Evolutionary conservation across 768 basidiomycete genomes (phyloP).

Genomic region (Suillus luteus): DNA sequence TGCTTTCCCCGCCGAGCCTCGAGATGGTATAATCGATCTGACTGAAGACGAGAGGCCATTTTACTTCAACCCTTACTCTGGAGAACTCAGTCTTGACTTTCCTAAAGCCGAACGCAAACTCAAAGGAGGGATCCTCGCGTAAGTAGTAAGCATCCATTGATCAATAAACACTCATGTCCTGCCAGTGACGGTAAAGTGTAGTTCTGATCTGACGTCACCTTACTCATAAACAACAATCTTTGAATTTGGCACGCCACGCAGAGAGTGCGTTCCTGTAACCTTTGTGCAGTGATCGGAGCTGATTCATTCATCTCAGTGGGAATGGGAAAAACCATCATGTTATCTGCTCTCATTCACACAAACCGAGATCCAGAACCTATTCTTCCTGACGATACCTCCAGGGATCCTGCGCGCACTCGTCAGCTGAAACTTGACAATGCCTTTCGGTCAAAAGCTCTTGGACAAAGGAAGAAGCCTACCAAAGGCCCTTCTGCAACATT

Average conservation of each 20-base stretch:
- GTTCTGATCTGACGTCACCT: neutral
- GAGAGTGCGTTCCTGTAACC: conserved; percentile 47
- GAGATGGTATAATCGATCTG: conserved; percentile 67
- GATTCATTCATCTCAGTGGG: conserved; percentile 59
- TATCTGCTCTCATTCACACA: conserved; percentile 86
- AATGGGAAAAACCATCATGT: conserved; percentile 95
- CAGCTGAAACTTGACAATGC: conserved; percentile 65
- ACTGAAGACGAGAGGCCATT: conserved; percentile 78
- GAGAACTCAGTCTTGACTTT: conserved; percentile 84
- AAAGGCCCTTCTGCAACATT: conserved; percentile 66
- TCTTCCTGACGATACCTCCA: conserved; percentile 29
- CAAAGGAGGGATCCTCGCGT: conserved; percentile 90
- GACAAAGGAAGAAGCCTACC: conserved; percentile 29
- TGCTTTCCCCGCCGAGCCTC: conserved; percentile 63
- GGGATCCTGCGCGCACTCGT: conserved; percentile 42
- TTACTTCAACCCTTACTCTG: conserved; percentile 91
- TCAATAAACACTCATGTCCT: conserved; percentile 15
- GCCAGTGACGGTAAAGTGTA: conserved; percentile 38
- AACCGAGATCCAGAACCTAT: conserved; percentile 54
- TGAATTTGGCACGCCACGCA: conserved; percentile 23
- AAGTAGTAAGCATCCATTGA: conserved; percentile 33
- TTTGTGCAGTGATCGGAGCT: conserved; percentile 10
- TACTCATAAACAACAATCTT: conserved; percentile 13
- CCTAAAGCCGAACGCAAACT: conserved; percentile 79
- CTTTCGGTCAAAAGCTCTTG: conserved; percentile 51